Evolutionary conservation across 768 basidiomycete genomes (phyloP).

Genomic region (Chalciporus chontae): DNA sequence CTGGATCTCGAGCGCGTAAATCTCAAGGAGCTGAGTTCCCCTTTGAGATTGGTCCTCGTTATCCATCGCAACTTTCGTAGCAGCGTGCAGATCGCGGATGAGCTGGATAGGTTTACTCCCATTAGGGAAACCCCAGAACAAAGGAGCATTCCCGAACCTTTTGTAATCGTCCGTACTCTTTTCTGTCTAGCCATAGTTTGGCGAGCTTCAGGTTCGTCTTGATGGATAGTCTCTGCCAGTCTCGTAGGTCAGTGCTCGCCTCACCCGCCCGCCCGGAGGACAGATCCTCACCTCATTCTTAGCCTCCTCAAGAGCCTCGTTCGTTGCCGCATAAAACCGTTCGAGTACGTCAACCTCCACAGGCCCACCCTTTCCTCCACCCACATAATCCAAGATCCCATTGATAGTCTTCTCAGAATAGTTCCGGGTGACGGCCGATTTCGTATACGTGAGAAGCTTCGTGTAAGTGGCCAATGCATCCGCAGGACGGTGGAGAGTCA

Average conservation of each 20-base stretch:
- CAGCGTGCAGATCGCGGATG: conserved; percentile 69
- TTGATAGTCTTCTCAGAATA: conserved; percentile 99
- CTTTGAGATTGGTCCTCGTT: conserved; percentile 86
- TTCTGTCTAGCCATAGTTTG: conserved; percentile 94
- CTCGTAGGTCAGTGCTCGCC: conserved; percentile 1
- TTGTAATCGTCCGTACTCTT: conserved; percentile 81
- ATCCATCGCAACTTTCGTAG: conserved; percentile 58
- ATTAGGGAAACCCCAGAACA: background rate
- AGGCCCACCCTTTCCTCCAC: conserved; percentile 76
- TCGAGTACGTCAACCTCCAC: conserved; percentile 86
- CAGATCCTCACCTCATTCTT: conserved; percentile 82
- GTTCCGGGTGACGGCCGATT: conserved; percentile 91
- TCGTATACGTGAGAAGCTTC: conserved; percentile 87
- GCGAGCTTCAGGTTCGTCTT: conserved; percentile 98
- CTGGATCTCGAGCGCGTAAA: conserved; percentile 97
- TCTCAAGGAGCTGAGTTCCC: conserved; percentile 91
- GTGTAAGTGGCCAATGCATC: conserved; percentile 87
- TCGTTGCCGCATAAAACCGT: conserved; percentile 93
- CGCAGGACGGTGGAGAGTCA: conserved; percentile 69
- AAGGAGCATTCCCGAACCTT: conserved; percentile 47
- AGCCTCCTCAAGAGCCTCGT: conserved; percentile 84
- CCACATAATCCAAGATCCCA: conserved; percentile 96
- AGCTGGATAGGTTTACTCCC: conserved; percentile 41
- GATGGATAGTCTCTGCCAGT: conserved; percentile 74
- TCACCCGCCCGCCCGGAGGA: background rate